phyloP scores from a whole-genome alignment of 306 rosid genomes.

The Quillaja saponaria region DNA sequence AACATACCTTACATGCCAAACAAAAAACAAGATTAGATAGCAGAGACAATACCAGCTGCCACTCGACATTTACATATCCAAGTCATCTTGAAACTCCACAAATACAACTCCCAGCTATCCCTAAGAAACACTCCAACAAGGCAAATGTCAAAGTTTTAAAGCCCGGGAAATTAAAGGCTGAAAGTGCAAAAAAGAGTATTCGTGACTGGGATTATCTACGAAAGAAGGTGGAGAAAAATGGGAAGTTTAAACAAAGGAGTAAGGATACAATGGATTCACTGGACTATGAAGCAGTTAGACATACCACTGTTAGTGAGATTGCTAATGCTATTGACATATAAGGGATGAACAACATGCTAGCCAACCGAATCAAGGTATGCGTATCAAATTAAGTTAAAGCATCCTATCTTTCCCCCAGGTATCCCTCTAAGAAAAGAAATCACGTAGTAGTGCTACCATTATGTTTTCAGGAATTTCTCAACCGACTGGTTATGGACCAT shows the following conservation, averaged over 20 bases:
- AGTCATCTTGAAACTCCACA: conserved; percentile 41
- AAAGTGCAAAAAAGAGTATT: conserved; percentile 40
- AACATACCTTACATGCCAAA: conserved; percentile 29
- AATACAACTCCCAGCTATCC: conserved; percentile 36
- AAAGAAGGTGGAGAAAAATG: conserved; percentile 49
- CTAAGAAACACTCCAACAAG: conserved; percentile 25
- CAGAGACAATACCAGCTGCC: conserved; percentile 36
- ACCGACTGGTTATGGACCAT: conserved; percentile 78
- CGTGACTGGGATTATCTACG: conserved; percentile 81
- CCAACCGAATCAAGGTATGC: conserved; percentile 83
- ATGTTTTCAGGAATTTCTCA: conserved; percentile 70
- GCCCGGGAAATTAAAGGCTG: conserved; percentile 48
- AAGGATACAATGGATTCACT: conserved; percentile 70
- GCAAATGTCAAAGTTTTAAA: conserved; percentile 45
- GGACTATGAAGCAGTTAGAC: conserved; percentile 80
- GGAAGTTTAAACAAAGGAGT: conserved; percentile 47
- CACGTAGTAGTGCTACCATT: background rate
- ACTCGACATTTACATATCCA: conserved; percentile 40
- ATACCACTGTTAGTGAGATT: conserved; percentile 60
- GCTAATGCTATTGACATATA: conserved; percentile 66
- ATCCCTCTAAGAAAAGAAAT: conserved; percentile 1
- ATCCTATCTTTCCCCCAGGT: conserved; percentile 11
- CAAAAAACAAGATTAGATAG: conserved; percentile 36
- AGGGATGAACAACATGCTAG: conserved; percentile 94
- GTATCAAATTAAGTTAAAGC: conserved; percentile 21